Base-by-base conservation (phyloP, 2,329 filamentous ascomycete species). In the Hawksworthiomyces lignivorus region DNA sequence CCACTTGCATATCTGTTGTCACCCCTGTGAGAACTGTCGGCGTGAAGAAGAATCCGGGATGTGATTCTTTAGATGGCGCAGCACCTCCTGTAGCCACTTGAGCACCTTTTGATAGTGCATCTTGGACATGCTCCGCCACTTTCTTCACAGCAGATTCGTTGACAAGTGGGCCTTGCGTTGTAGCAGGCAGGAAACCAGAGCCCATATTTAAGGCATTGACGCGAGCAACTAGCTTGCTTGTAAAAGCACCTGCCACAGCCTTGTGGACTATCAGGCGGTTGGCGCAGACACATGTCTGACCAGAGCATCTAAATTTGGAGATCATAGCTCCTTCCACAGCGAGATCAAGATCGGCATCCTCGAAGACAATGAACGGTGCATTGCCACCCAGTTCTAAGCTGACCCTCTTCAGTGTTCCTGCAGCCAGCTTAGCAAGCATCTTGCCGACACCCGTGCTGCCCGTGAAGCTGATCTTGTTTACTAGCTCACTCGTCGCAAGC, bases 381-480 rank as follows among this genome's bases (percentile, higher is more conserved):
- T 84, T 84, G 9, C 80, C 80, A 1, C 80, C 80, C 1, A 84
- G 64, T 56, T 84, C 80, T 59, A 84, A 69, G 3, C 82, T 59
- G 14, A 76, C 67, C 0, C 78, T 78, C 60, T 84, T 84, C 33
- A 82, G 63, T 48, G 75, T 65, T 52, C 75, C 73, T 14, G 75
- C 77, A 1, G 74, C 73, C 8, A 67, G 67, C 8, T 66, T 59
- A 4, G 75, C 75, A 40, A 84, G 69, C 50, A 77, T 75, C 14
- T 70, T 65, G 2, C 80, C 80, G 0, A 82, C 72, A 0, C 58
- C 55, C 0, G 80, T 80, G 43, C 70, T 77, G 26, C 80, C 80
- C 0, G 80, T 84, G 56, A 83, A 84, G 57, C 75, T 80, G 49
- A 84, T 60, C 57, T 84, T 82, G 32, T 39, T 41, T 10, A 51